Evolutionary conservation across 2,329 filamentous ascomycete genomes (phyloP).

Genomic region (Phoma herbarum): DNA sequence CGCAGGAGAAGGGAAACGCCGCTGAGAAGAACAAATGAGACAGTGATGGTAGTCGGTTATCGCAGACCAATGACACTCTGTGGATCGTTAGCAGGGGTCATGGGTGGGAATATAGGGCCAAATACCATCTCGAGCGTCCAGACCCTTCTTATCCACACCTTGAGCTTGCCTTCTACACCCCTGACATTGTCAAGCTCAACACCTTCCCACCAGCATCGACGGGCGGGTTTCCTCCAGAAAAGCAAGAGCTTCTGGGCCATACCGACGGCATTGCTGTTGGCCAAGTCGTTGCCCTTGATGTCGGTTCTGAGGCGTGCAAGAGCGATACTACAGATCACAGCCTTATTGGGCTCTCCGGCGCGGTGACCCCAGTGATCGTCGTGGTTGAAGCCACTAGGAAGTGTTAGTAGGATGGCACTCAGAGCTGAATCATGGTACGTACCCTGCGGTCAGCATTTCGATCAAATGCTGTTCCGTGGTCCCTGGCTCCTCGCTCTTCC

Average conservation of each 20-base stretch:
- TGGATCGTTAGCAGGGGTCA: slow-evolving; percentile 25
- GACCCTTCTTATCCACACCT: slow-evolving; percentile 97
- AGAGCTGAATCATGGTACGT: slow-evolving; percentile 48
- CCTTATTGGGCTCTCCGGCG: slow-evolving; percentile 97
- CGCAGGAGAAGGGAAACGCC: slow-evolving; percentile 3
- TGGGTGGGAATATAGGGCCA: background rate
- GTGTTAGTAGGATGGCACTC: slow-evolving; percentile 16
- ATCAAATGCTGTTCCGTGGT: slow-evolving; percentile 98
- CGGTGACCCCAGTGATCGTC: slow-evolving; percentile 96
- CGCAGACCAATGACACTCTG: slow-evolving; percentile 87
- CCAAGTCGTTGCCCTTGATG: slow-evolving; percentile 78
- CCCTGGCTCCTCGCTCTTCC: slow-evolving; percentile 93
- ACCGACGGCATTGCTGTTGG: slow-evolving; percentile 80
- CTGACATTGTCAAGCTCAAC: slow-evolving; percentile 90
- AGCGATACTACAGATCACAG: slow-evolving; percentile 95
- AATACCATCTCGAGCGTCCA: slow-evolving; percentile 95
- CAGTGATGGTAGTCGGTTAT: slow-evolving; percentile 50
- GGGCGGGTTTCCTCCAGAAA: slow-evolving; percentile 97
- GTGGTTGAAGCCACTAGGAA: slow-evolving; percentile 86
- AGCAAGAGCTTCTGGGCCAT: slow-evolving; percentile 98
- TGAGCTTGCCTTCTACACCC: slow-evolving; percentile 88
- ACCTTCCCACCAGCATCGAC: slow-evolving; percentile 99
- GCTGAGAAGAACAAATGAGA: slow-evolving; percentile 13
- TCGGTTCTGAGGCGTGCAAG: slow-evolving; percentile 92
- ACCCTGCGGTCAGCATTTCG: slow-evolving; percentile 99